phyloP scores from a whole-genome alignment of 2,329 filamentous ascomycete genomes.

The Colletotrichum gloeosporioides region DNA sequence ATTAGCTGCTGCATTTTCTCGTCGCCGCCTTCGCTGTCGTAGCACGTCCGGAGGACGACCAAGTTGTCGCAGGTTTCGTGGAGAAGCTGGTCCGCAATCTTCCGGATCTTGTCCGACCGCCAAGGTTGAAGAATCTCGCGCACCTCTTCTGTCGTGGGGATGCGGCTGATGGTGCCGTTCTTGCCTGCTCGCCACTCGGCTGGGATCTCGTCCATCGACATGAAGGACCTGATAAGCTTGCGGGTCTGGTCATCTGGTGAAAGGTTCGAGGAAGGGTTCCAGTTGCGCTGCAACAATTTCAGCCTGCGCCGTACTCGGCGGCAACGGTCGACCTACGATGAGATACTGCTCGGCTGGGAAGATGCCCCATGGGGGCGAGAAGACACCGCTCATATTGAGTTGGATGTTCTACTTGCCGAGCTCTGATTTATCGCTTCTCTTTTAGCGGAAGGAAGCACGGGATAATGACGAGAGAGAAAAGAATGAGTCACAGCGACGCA shows the following conservation, averaged over 20 bases:
- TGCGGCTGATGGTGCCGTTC: neutral
- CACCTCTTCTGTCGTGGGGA: neutral
- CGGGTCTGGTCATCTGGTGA: neutral
- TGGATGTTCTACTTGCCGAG: neutral
- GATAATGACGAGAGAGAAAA: neutral
- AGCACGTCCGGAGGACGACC: constrained; percentile 7
- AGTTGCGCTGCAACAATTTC: neutral
- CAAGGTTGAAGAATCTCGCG: neutral
- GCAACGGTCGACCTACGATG: neutral
- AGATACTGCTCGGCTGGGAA: neutral
- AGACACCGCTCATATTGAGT: neutral
- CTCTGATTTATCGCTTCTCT: neutral
- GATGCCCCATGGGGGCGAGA: neutral
- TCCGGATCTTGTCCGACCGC: neutral
- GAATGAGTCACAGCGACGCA: neutral
- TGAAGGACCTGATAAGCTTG: neutral
- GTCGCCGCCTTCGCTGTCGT: neutral
- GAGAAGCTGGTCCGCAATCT: neutral
- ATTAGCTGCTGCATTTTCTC: neutral
- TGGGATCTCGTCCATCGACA: neutral
- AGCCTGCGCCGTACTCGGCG: neutral
- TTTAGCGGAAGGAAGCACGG: neutral
- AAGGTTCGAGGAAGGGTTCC: neutral
- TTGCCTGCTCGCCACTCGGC: neutral
- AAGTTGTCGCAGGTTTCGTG: neutral